Evolutionary conservation across 2,329 filamentous ascomycete genomes (phyloP).

Genomic region (Cladosporium sp.): DNA sequence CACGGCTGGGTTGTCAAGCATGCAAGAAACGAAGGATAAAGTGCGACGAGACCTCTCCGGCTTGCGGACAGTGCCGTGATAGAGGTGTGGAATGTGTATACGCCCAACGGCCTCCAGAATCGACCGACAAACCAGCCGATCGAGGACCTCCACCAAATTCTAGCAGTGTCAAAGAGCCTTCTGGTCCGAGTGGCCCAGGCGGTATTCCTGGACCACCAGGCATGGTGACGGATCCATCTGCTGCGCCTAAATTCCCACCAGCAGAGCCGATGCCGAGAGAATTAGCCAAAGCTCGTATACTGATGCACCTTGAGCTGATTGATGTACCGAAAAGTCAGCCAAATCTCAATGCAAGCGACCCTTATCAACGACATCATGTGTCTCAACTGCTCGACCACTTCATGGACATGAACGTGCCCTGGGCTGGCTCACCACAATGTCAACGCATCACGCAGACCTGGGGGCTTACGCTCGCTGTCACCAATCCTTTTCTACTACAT

Average conservation of each 20-base stretch:
- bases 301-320: conserved; percentile 8
- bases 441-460: conserved; percentile 16
- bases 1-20: conserved; percentile 17
- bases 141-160: not conserved
- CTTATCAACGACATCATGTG: conserved; percentile 13
- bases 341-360: not conserved
- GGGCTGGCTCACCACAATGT: conserved; percentile 14
- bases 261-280: conserved; percentile 4
- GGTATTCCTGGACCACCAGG: not conserved
- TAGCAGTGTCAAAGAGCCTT: not conserved
- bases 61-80: conserved; percentile 19
- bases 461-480: conserved; percentile 67
- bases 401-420: conserved; percentile 11
- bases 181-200: not conserved
- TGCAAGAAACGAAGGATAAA: conserved; percentile 24
- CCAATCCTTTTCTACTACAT: conserved; percentile 83
- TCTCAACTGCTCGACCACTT: conserved; percentile 19
- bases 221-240: not conserved
- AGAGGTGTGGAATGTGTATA: conserved; percentile 16
- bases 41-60: conserved; percentile 22
- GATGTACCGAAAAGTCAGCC: not conserved
- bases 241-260: not conserved
- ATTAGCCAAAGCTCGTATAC: conserved; percentile 8
- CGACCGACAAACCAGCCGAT: not conserved
- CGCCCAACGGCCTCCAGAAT: conserved; percentile 1